Base-by-base conservation (phyloP, 192 early-diverging fungal genomes). In the Podochytrium sp. region DNA sequence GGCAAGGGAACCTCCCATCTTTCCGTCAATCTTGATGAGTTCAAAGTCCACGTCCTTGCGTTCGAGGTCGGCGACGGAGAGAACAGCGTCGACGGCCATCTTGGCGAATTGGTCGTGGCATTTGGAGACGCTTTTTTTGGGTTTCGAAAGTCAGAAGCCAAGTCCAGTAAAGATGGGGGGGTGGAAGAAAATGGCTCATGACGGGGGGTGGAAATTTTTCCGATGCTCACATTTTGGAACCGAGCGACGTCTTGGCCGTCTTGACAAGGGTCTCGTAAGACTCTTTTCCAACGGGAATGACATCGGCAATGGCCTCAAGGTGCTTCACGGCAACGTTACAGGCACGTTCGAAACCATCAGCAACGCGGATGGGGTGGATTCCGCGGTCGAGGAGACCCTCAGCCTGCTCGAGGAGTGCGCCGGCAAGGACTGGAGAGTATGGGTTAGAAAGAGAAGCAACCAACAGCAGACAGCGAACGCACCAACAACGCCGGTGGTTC, bases 31-130 rank as follows among this genome's bases (percentile, higher is more conserved):
- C 86, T 99, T 99, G 87, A 99, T 99, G 79, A 99, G 86, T 84
- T 99, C 98, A 88, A 99, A 99, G 84, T 99, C 97, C 57, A 99
- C 98, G 77, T 99, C 98, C 83, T 96, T 96, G 73, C 95, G 92
- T 75, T 99, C 97, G 75, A 99, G 84, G 79, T 99, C 96, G 16
- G 98, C 98, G 27, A 99, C 98, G 29, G 97, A 90, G 29, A 99
- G 81, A 37, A 99, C 95, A 58, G 98, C 95, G 71, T 99, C 93
- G 2, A 99, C 97, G 35, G 98, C 98, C 82, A 99, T 98, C 80
- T 94, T 86, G 23, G 98, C 93, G 80, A 97, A 99, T 82, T 95
- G 91, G 63, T 97, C 96, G 73, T 98, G 98, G 86, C 92, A 94
- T 79, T 98, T 99, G 79, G 92, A 96, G 27, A 99, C 98, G 81